Base-by-base conservation (phyloP, 2,329 filamentous ascomycete genomes). In the Celoporthe dispersa region DNA sequence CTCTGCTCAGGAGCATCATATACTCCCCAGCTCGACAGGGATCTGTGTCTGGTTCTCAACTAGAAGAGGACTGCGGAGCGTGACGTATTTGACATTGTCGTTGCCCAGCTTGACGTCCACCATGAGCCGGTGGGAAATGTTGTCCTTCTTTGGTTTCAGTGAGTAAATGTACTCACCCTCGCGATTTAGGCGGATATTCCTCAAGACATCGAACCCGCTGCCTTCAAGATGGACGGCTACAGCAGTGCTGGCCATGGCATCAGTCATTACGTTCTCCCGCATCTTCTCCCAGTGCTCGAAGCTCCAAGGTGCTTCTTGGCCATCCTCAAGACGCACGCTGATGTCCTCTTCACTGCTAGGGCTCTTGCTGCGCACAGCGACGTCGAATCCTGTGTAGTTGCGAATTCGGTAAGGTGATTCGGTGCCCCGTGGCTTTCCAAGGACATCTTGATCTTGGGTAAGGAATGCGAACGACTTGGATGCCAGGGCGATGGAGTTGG, bases 81-180 rank as follows among this genome's bases (percentile, higher is more conserved):
- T 99, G 77, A 99, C 97, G 78, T 97, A 97, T 83, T 99, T 99
- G 82, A 99, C 93, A 76, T 98, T 98, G 83, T 99, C 95, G 0
- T 89, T 83, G n/a, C 94, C 96, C 33, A 99, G 86, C 67, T 89
- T 93, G 67, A 99, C 92, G 69, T 99, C 96, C 0, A 98, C 94
- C 33, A 98, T 89, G 25, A 99, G 87, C 31, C 94, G 92, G 79
- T 99, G 97, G 73, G 95, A 86, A 2, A 97, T 87, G 70, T 92
- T 88, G 76, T 97, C 92, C 72, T 94, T 91, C 79, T 94, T 93
- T 2, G 97, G 96, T 70, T 93, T 92, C 61, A 99, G 85, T 65
- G 92, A 93, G 82, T 97, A 99, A 31, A 98, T 80, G 62, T 91
- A 91, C 78, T 99, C 96, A 65, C 97, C 97, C 81, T 99, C 96